These are phyloP conservation scores for Pestalotiopsis sp. DNA, from an alignment of 2,329 filamentous ascomycete species.

Conservation along the genomic window DNA sequence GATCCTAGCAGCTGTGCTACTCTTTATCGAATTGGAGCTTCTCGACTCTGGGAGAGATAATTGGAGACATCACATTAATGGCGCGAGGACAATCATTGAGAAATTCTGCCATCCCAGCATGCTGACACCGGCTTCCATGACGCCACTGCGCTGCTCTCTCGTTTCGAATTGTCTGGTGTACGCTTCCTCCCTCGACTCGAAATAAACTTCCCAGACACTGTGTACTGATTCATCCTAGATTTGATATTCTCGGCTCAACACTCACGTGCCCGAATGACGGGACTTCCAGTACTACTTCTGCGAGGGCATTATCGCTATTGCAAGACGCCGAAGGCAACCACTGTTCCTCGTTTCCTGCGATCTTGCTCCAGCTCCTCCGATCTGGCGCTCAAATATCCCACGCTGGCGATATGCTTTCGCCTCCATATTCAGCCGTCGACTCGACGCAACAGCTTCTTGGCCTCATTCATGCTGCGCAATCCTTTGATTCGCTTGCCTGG, in stretches of 20 bases:
- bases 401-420: not conserved
- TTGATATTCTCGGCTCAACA: not conserved
- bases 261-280: not conserved
- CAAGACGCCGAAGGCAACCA: not conserved
- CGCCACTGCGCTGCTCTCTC: not conserved
- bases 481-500: not conserved
- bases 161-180: not conserved
- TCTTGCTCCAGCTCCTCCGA: not conserved
- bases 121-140: not conserved
- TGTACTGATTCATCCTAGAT: not conserved
- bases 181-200: not conserved
- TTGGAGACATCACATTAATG: not conserved
- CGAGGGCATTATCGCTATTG: not conserved
- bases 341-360: not conserved
- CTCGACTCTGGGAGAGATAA: not conserved
- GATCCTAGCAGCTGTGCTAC: not conserved
- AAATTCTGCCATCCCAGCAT: not conserved
- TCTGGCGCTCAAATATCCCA: not conserved
- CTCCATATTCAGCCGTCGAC: not conserved
- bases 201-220: not conserved
- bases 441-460: not conserved
- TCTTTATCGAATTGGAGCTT: not conserved
- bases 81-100: not conserved
- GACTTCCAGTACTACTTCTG: not conserved
- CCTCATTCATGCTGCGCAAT: not conserved